Percentiles rank a stretch among this genome's conserved stretches.
These are phyloP conservation scores for Circinella minor DNA, from an alignment of 371 early-diverging fungal genomes.

Conservation along the genomic window DNA sequence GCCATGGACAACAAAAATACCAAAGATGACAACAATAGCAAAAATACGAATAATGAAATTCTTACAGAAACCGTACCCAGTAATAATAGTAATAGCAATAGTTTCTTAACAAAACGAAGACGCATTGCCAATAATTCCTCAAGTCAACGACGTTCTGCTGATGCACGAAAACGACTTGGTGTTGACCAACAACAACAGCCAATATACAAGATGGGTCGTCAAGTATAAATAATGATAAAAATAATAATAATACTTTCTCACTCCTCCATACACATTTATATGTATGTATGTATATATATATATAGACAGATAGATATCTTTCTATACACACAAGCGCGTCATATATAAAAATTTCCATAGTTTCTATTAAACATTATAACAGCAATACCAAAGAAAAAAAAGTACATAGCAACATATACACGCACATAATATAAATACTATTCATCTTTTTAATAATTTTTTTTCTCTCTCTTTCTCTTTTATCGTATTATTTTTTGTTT, in stretches of 20 bases:
- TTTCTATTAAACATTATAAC: no score
- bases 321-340: no score
- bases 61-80: not conserved
- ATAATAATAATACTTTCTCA: not conserved
- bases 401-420: no score
- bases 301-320: no score
- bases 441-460: no score
- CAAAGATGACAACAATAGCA: not conserved
- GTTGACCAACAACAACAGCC: not conserved
- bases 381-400: no score
- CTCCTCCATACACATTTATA: no score
- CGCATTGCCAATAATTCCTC: not conserved
- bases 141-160: not conserved
- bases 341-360: no score
- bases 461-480: no score
- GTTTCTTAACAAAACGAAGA: not conserved
- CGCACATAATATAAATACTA: no score
- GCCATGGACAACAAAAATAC: not conserved
- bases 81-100: not conserved
- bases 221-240: not conserved
- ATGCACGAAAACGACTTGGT: conserved; percentile 1
- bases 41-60: not conserved
- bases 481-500: no score
- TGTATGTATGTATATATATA: no score
- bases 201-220: not conserved